Conservation (phyloP, 306 rosid species). For the Cotoneaster glaucophyllus region DNA sequence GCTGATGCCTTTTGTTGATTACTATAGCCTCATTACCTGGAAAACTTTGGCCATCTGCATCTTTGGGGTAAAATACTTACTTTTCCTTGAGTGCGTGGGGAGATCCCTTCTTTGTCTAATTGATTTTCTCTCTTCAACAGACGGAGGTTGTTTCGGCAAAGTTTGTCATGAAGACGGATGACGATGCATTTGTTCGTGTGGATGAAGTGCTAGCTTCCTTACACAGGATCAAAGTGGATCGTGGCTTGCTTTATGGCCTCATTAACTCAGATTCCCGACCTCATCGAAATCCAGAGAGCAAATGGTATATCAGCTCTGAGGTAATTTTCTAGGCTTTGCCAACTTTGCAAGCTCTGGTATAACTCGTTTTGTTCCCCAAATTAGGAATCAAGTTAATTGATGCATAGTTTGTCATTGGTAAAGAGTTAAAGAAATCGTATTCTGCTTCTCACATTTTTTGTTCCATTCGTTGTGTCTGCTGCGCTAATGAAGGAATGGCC, state of each 20-base stretch:
- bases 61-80: conserved; percentile 65
- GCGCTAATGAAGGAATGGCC: conserved; percentile 71
- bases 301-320: conserved; percentile 93
- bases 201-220: conserved; percentile 79
- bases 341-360: not conserved
- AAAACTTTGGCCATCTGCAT: conserved; percentile 90
- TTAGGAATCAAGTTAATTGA: not conserved
- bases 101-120: conserved; percentile 21
- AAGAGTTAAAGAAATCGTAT: not conserved
- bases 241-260: conserved; percentile 85
- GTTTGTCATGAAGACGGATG: conserved; percentile 97
- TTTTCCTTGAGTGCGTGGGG: conserved; percentile 16
- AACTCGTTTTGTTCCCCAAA: not conserved
- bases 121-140: conserved; percentile 47
- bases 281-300: conserved; percentile 80
- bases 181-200: conserved; percentile 91
- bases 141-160: conserved; percentile 91
- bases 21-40: conserved; percentile 95
- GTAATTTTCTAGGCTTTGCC: conserved; percentile 26
- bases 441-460: not conserved
- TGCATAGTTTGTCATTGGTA: not conserved
- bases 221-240: conserved; percentile 39
- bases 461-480: conserved; percentile 16
- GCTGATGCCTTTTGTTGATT: conserved; percentile 97
- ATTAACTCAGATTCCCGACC: conserved; percentile 84